Evolutionary conservation across 108 stramenopile species (phyloP), one percentile per base, ranked within the genome.

Genomic region (Cyclotella atomus): DNA sequence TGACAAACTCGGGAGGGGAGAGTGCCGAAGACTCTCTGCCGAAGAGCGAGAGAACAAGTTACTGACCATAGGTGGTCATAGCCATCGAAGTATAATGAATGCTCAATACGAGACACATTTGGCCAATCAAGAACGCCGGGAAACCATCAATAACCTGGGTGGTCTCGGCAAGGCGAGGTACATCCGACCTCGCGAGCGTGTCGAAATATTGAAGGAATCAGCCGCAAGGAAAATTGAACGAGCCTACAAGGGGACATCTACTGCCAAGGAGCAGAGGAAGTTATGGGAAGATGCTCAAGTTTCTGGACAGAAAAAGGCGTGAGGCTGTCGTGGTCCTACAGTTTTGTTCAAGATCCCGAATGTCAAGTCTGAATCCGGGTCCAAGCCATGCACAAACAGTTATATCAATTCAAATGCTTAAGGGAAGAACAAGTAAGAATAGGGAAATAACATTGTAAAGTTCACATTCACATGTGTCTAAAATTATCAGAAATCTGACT

Each of bases 141-240:
- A 74, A 36, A 74, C 80, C 15, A 65, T 81, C 7, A 63, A 70
- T 52, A 45, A 41, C 30, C 45, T 81, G 45, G 80, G 80, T 21
- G 80, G 80, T 14, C 20, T 64, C 6, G 50, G 59, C 16, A 63
- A 74, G 5, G 35, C 56, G 12, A 73, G 65, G 14, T 50, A 27
- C 24, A 46, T 73, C 33, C 49, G 73, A 32, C 72, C 80, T 7
- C 54, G 52, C 3, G 80, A 81, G 41, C 80, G 80, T 16, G 47
- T 81, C 30, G 2, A 59, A 7, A 70, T 81, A 4, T 54, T 81
- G 62, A 70, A 65, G 56, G 80, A 81, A 63, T 74, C 73, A 46
- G 77, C 77, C 0, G n/a, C 70, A 34, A 65, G 77, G 30, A 79
- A 79, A 54, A 24, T 79, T 23, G 70, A 73, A 20, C 30, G 73